Conservation (phyloP, 192 early-diverging fungal species). For the Entophlyctis luteolus region DNA sequence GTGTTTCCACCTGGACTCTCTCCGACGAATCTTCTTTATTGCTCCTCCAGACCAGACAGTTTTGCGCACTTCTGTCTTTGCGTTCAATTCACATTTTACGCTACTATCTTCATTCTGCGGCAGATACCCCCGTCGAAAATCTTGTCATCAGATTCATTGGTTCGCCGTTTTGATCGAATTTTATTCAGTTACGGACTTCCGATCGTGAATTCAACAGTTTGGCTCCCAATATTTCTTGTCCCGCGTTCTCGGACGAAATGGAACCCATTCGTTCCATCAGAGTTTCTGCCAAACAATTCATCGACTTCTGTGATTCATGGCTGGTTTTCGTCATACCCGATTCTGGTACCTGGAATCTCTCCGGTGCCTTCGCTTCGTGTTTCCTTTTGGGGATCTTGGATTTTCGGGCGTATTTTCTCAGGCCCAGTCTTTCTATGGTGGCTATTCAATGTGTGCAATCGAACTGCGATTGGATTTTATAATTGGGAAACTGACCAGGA, state of each 20-base stretch:
- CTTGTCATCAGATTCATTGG: not conserved
- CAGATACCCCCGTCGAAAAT: not conserved
- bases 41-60: not conserved
- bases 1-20: not conserved
- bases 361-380: not conserved
- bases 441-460: conserved; percentile 11
- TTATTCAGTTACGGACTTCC: not conserved
- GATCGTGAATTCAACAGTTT: conserved; percentile 6
- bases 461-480: conserved; percentile 15
- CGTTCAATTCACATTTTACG: conserved; percentile 5
- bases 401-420: conserved; percentile 6
- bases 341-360: conserved; percentile 11
- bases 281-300: not conserved
- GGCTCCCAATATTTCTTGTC: conserved; percentile 4
- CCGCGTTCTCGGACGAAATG: conserved; percentile 1
- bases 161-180: conserved; percentile 1
- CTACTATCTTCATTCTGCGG: not conserved
- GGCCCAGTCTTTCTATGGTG: conserved; percentile 15
- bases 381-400: conserved; percentile 19
- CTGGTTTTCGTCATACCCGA: not conserved
- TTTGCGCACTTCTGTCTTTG: not conserved
- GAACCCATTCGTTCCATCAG: not conserved
- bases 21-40: not conserved
- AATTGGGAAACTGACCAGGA: conserved; percentile 10
- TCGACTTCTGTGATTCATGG: not conserved